phyloP scores from a whole-genome alignment of 495 filamentous ascomycete species.

The Letharia lupina region DNA sequence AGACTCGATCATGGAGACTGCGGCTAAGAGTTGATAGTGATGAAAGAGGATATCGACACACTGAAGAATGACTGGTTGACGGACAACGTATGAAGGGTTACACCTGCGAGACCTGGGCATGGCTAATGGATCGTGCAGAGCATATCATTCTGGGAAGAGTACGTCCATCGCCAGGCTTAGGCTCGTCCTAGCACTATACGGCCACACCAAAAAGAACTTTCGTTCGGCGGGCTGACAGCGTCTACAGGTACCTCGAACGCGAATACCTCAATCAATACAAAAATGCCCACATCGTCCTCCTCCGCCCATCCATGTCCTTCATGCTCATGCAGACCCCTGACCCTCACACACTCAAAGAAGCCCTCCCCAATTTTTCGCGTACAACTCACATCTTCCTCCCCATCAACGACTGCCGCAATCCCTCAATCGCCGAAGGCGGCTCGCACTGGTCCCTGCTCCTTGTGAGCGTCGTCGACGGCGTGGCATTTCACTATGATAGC shows the following conservation, averaged over 20 bases:
- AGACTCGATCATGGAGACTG: conserved; percentile 1
- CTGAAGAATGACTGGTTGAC: conserved; percentile 94
- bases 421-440: conserved; percentile 72
- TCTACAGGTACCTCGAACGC: conserved; percentile 71
- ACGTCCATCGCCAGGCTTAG: conserved; percentile 31
- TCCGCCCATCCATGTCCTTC: conserved; percentile 89
- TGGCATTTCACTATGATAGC: conserved; percentile 95
- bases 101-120: background rate
- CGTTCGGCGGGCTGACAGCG: background rate
- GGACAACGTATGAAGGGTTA: conserved; percentile 67
- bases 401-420: conserved; percentile 79
- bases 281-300: conserved; percentile 76
- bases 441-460: conserved; percentile 93
- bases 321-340: conserved; percentile 80
- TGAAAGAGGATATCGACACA: conserved; percentile 74
- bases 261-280: conserved; percentile 70
- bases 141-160: conserved; percentile 98
- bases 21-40: conserved; percentile 44
- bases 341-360: conserved; percentile 59
- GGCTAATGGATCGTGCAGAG: conserved; percentile 38
- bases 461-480: conserved; percentile 77
- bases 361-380: conserved; percentile 68
- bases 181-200: background rate
- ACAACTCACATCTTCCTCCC: conserved; percentile 96
- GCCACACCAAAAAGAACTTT: background rate